Conservation (phyloP, 2,329 filamentous ascomycete species). For the Mycocentrospora acerina region DNA sequence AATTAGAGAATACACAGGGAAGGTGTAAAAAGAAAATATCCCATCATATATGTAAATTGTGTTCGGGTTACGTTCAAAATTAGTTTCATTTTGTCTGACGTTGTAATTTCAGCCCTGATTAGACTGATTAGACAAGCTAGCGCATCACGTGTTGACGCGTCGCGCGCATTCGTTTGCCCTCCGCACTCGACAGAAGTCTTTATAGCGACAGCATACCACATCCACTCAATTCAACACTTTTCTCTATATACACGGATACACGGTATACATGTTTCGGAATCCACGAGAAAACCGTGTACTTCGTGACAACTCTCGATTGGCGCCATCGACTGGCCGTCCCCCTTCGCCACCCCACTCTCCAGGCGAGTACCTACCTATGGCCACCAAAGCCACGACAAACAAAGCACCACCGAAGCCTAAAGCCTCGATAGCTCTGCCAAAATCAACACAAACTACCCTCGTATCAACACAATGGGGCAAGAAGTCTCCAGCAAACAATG, state of each 20-base stretch:
- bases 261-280: slow-evolving; percentile 55
- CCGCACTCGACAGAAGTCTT: too few species aligned
- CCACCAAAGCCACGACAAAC: slow-evolving; percentile 16
- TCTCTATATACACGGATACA: background rate
- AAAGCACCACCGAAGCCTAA: slow-evolving; percentile 5
- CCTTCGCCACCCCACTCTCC: slow-evolving; percentile 52
- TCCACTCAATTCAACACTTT: background rate
- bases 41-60: too few species aligned
- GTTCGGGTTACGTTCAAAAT: too few species aligned
- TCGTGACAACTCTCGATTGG: slow-evolving; percentile 35
- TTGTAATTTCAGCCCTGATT: too few species aligned
- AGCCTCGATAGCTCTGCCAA: slow-evolving; percentile 13
- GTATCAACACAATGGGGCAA: slow-evolving; percentile 34
- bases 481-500: slow-evolving; percentile 33
- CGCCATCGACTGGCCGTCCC: slow-evolving; percentile 53
- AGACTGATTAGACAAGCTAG: too few species aligned
- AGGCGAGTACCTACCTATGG: slow-evolving; percentile 16
- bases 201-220: too few species aligned
- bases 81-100: too few species aligned
- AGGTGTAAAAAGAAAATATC: too few species aligned
- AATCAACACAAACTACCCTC: slow-evolving; percentile 39
- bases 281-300: slow-evolving; percentile 50
- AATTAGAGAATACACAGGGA: too few species aligned
- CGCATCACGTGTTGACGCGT: too few species aligned
- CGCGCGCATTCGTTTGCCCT: too few species aligned